Evolutionary conservation across 1,284 basidiomycete species (phyloP).

Genomic region (Trametes hirsuta): DNA sequence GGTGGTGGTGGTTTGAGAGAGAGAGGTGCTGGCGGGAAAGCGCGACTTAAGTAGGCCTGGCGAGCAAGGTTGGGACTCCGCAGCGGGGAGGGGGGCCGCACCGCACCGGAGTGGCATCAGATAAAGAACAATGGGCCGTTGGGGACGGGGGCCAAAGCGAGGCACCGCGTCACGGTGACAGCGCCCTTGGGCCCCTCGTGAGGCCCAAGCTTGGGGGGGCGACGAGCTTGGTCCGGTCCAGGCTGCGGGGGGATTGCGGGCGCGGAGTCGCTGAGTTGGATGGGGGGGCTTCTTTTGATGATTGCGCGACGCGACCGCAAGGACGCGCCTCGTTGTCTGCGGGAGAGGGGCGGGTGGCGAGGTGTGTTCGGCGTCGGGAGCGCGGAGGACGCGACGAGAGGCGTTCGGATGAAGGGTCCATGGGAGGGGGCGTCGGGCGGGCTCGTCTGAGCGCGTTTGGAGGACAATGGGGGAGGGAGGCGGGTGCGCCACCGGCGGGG

Average conservation of each 20-base stretch:
- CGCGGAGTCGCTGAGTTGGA: not conserved
- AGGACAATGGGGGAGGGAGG: not conserved
- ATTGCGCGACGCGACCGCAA: not conserved
- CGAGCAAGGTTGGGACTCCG: slow-evolving; percentile 19
- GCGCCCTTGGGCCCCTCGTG: too few species aligned
- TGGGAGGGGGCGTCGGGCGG: too few species aligned
- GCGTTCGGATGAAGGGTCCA: not conserved
- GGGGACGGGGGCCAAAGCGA: too few species aligned
- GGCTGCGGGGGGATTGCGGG: not conserved
- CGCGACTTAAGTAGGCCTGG: slow-evolving; percentile 3
- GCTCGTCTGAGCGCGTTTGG: not conserved
- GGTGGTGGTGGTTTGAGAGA: slow-evolving; percentile 6
- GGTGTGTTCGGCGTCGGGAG: not conserved
- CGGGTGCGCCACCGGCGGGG: not conserved
- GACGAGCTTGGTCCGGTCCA: not conserved
- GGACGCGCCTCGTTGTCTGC: not conserved
- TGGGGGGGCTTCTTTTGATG: not conserved
- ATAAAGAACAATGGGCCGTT: slow-evolving; percentile 15
- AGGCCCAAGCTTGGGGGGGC: too few species aligned
- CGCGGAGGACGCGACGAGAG: not conserved
- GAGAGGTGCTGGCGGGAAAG: not conserved
- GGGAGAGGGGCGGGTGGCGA: not conserved
- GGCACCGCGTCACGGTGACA: too few species aligned
- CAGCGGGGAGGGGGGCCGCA: not conserved
- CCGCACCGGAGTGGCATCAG: slow-evolving; percentile 12